Percentiles rank a stretch among this genome's conserved stretches.
These are phyloP conservation scores for Gaultheria prostrata DNA, from an alignment of 148 eudicot genomes.

Conservation along the genomic window DNA sequence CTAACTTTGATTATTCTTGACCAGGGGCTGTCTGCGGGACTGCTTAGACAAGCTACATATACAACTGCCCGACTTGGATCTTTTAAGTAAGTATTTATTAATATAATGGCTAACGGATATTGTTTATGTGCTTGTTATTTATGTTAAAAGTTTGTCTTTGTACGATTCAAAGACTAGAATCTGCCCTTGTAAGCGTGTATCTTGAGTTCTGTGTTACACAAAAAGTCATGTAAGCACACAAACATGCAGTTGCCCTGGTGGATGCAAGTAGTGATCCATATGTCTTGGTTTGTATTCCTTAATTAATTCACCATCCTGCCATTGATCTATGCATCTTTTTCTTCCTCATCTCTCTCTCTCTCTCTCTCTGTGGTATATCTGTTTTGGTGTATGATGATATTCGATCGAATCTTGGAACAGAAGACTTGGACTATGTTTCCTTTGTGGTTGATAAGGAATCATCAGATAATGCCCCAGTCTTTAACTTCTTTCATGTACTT, in stretches of 20 bases:
- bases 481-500: neutral
- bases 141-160: neutral
- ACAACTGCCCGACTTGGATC: constrained; percentile 95
- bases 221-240: neutral
- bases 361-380: neutral
- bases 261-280: neutral
- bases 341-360: neutral
- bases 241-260: neutral
- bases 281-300: neutral
- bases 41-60: constrained; percentile 93
- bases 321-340: neutral
- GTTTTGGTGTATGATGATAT: neutral
- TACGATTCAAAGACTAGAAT: neutral
- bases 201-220: neutral
- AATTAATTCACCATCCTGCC: neutral
- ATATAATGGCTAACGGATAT: neutral
- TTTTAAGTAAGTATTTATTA: constrained; percentile 52
- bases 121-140: neutral
- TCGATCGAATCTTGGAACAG: neutral
- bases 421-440: neutral
- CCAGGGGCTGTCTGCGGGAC: constrained; percentile 88
- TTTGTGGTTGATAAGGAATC: neutral
- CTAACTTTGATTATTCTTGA: constrained; percentile 14
- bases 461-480: neutral
- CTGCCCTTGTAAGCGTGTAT: neutral